phyloP scores from a whole-genome alignment of 805 yeast genomes.

The Candida manassasensis region DNA sequence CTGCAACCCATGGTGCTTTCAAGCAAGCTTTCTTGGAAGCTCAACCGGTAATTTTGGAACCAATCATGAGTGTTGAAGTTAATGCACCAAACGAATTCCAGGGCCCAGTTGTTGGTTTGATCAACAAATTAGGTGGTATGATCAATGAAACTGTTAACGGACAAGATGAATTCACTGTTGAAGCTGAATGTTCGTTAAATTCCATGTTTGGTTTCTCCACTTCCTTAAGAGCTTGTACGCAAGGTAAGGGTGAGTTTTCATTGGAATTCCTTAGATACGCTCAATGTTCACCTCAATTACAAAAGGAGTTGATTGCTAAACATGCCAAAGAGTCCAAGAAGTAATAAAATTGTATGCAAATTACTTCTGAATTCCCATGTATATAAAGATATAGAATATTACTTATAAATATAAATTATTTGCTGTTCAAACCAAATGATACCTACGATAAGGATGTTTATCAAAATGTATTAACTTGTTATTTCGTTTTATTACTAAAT shows the following conservation, averaged over 20 bases:
- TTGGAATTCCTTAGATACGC: constrained; percentile 91
- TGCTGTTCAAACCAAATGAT: too few relatives aligned
- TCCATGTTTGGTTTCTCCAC: constrained; percentile 96
- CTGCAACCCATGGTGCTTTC: constrained; percentile 90
- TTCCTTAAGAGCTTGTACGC: constrained; percentile 90
- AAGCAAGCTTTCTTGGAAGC: constrained; percentile 83
- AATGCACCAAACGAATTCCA: constrained; percentile 97
- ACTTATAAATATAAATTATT: too few relatives aligned
- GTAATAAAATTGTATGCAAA: constrained; percentile 7
- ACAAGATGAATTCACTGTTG: constrained; percentile 87
- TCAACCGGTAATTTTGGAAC: constrained; percentile 87
- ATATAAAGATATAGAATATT: background rate
- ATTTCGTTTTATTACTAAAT: constrained; percentile 16
- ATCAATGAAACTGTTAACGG: constrained; percentile 93
- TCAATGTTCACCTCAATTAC: constrained; percentile 86
- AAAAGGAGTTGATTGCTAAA: constrained; percentile 83
- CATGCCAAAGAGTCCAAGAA: constrained; percentile 31
- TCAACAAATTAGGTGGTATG: constrained; percentile 89
- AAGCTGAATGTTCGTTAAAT: constrained; percentile 95
- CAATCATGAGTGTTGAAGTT: constrained; percentile 89
- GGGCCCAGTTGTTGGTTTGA: constrained; percentile 83
- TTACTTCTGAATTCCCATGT: constrained; percentile 1
- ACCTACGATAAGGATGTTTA: too few relatives aligned
- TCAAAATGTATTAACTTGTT: too few relatives aligned
- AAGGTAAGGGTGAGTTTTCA: constrained; percentile 98